Percentiles rank a stretch among this genome's conserved stretches.
These are phyloP conservation scores for Monascus ruber DNA, from an alignment of 2,329 filamentous ascomycete genomes.

Conservation along the genomic window DNA sequence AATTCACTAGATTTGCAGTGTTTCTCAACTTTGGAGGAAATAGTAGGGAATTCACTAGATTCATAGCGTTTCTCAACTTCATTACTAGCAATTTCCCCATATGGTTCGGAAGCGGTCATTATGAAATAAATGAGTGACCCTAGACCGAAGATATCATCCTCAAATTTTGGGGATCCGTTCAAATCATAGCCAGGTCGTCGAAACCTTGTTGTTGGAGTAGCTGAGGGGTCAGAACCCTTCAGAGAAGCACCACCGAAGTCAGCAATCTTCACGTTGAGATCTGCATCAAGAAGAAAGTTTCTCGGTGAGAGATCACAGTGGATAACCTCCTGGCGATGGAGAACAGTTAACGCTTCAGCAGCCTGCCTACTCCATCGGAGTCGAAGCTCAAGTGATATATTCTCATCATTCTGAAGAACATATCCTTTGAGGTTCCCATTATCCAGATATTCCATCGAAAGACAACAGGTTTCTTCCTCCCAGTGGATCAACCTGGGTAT, in stretches of 20 bases:
- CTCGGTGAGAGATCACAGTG: constrained; percentile 12
- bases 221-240: constrained; percentile 8
- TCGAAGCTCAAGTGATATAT: constrained; percentile 4
- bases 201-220: constrained; percentile 6
- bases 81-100: too few species aligned
- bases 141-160: constrained; percentile 7
- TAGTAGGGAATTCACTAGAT: not conserved
- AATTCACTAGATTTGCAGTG: not conserved
- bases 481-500: too few species aligned
- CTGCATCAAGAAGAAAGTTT: constrained; percentile 12
- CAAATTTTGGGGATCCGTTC: constrained; percentile 2
- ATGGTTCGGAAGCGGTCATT: too few species aligned
- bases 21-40: not conserved
- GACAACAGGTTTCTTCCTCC: too few species aligned
- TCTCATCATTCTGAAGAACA: constrained; percentile 5
- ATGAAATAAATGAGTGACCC: too few species aligned
- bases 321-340: constrained; percentile 8
- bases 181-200: constrained; percentile 6
- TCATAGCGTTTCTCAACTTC: not conserved
- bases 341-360: constrained; percentile 9
- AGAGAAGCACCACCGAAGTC: constrained; percentile 12
- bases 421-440: too few species aligned
- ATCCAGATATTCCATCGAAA: too few species aligned
- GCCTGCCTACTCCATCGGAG: constrained; percentile 9
- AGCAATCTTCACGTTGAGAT: constrained; percentile 11